Conservation (phyloP, 2,329 filamentous ascomycete genomes). For the Calycina herbarum region DNA sequence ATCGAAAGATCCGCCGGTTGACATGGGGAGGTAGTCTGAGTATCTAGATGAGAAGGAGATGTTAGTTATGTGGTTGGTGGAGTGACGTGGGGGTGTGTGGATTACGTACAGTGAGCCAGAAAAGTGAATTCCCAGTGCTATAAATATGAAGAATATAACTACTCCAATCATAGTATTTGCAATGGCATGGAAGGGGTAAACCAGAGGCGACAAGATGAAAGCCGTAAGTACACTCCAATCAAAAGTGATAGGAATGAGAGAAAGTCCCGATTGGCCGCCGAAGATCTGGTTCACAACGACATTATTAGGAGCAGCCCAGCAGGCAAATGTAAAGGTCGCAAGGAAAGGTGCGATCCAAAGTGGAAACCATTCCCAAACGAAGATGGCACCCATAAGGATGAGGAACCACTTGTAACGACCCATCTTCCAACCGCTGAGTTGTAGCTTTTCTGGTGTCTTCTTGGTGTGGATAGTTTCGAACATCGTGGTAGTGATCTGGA, state of each 20-base stretch:
- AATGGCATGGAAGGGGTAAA: constrained; percentile 49
- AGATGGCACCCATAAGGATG: constrained; percentile 43
- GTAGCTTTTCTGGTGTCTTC: constrained; percentile 22
- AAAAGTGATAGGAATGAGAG: constrained; percentile 70
- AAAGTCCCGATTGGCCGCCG: constrained; percentile 64
- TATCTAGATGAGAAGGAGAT: constrained; percentile 23
- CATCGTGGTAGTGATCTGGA: constrained; percentile 42
- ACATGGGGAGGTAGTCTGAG: constrained; percentile 61
- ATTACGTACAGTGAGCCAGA: constrained; percentile 56
- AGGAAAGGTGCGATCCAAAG: constrained; percentile 47
- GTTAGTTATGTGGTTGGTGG: background rate
- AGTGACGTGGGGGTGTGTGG: background rate
- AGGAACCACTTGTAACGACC: constrained; percentile 48
- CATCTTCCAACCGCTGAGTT: constrained; percentile 52
- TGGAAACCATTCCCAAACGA: constrained; percentile 55
- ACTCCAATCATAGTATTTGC: constrained; percentile 55
- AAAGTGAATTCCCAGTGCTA: constrained; percentile 60
- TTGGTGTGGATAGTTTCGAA: constrained; percentile 12
- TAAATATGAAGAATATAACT: constrained; percentile 60
- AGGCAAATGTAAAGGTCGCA: constrained; percentile 67
- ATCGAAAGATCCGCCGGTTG: constrained; percentile 62
- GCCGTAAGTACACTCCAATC: constrained; percentile 69
- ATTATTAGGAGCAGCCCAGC: constrained; percentile 70
- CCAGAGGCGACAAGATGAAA: constrained; percentile 31
- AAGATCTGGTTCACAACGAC: constrained; percentile 69